Conservation (phyloP, 352 stramenopile species). For the Globisporangium alternatum region DNA sequence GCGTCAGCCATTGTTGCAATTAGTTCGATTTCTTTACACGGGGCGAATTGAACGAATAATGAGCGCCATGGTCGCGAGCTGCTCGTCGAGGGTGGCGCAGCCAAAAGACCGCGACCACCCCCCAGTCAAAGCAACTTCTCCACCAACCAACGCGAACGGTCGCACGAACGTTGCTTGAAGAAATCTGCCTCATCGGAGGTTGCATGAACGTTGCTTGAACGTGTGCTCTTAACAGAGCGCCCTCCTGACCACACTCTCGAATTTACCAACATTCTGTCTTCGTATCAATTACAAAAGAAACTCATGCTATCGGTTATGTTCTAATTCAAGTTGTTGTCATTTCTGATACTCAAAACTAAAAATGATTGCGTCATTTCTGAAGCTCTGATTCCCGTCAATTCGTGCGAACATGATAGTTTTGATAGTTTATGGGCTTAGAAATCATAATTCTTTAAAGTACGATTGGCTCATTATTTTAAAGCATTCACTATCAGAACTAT, state of each 20-base stretch:
- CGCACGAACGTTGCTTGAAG: constrained; percentile 28
- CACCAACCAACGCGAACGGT: constrained; percentile 39
- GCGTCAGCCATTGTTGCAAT: constrained; percentile 80
- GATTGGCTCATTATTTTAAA: too few species aligned
- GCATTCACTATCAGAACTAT: too few species aligned
- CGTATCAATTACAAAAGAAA: background rate
- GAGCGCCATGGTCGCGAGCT: background rate
- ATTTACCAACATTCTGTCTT: background rate
- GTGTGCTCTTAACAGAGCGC: background rate
- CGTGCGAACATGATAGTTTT: too few species aligned
- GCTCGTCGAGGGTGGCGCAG: too few species aligned
- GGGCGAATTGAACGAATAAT: constrained; percentile 88
- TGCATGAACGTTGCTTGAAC: too few species aligned
- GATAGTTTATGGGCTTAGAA: too few species aligned
- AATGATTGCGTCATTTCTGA: too few species aligned
- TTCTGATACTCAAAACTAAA: too few species aligned
- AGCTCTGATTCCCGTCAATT: too few species aligned
- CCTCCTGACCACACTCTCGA: background rate
- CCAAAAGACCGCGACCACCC: background rate
- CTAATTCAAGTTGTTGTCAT: too few species aligned
- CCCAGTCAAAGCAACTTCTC: constrained; percentile 13
- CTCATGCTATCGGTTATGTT: too few species aligned
- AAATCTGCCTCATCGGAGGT: background rate
- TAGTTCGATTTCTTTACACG: constrained; percentile 40
- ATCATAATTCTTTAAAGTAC: too few species aligned